Evolutionary conservation across 805 yeast genomes (phyloP), one percentile per base, ranked within the genome.

Genomic region (Cyberlindnera americana): DNA sequence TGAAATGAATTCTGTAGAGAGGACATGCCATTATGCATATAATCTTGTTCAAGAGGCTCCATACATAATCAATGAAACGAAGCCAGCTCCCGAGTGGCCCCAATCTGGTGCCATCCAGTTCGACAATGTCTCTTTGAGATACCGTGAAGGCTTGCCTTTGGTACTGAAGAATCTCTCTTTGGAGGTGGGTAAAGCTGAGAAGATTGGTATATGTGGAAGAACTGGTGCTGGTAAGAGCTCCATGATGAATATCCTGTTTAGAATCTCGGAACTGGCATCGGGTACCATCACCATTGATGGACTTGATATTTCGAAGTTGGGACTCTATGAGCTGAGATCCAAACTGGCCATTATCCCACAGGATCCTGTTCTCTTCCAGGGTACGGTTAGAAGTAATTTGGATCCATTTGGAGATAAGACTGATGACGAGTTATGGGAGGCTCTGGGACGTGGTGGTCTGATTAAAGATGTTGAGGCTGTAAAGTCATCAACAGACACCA

Each of bases 341-440:
- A 72, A 7, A 80, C 84, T 47, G 93, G n/a, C n/a, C n/a, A n/a
- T n/a, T n/a, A n/a, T n/a, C n/a, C n/a, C 91, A 2, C 91, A 83
- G 59, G 91, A 83, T 49, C 90, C 91, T 1, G 84, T 83, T 0
- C 64, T 83, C 44, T 83, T 83, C 62, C 74, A 73, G 48, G 91
- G 91, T 27, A 70, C 84, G 0, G 67, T 83, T 38, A 65, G 89
- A 47, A 71, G 72, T 43, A 83, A 83, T 53, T 65, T 83, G 51
- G 91, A 84, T 60, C 87, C 90, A 19, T 83, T 82, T 56, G 61
- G 64, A 27, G 70, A 77, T 49, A 67, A 67, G 49, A 48, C 66
- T 9, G 91, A 84, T 52, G 75, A 68, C 5, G 62, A 67, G 32
- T 64, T 83, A 33, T 81, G 81, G 77, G 73, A n/a, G n/a, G n/a